These are phyloP conservation scores for Calonectria honghensis DNA, from an alignment of 2,329 filamentous ascomycete species.

Conservation along the genomic window DNA sequence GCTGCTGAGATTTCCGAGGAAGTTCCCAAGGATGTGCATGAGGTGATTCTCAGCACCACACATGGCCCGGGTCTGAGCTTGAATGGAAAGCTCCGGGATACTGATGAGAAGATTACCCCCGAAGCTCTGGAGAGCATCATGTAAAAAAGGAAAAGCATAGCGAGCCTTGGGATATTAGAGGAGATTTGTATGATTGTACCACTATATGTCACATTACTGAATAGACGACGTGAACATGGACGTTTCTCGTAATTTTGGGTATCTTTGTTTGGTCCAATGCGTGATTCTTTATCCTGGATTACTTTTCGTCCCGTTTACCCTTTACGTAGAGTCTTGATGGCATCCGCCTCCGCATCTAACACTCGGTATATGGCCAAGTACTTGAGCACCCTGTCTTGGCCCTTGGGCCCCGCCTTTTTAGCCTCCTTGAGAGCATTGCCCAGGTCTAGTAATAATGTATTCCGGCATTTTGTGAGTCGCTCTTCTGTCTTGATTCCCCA, in stretches of 20 bases:
- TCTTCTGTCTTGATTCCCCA: slow-evolving; percentile 73
- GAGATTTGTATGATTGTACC: slow-evolving; percentile 26
- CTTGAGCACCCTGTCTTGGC: slow-evolving; percentile 68
- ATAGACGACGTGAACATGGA: slow-evolving; percentile 46
- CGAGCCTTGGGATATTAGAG: slow-evolving; percentile 18
- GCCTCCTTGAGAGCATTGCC: slow-evolving; percentile 69
- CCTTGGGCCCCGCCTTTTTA: slow-evolving; percentile 64
- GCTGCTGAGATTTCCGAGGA: slow-evolving; percentile 80
- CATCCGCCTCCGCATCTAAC: slow-evolving; percentile 72
- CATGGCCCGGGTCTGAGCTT: slow-evolving; percentile 90
- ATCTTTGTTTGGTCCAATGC: slow-evolving; percentile 53
- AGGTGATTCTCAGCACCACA: slow-evolving; percentile 89
- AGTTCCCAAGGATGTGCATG: slow-evolving; percentile 68
- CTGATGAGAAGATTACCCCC: slow-evolving; percentile 73
- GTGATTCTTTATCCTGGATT: slow-evolving; percentile 49
- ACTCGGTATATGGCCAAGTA: slow-evolving; percentile 72
- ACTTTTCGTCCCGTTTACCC: slow-evolving; percentile 50
- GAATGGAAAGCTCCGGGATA: slow-evolving; percentile 84
- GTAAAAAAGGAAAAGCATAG: slow-evolving; percentile 60
- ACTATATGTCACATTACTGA: slow-evolving; percentile 58
- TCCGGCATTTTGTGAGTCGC: slow-evolving; percentile 71
- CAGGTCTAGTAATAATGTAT: slow-evolving; percentile 74
- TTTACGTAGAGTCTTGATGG: slow-evolving; percentile 68
- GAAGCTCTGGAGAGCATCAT: slow-evolving; percentile 73
- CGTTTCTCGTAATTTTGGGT: slow-evolving; percentile 50